A percentile compares a stretch with the other conserved stretches of the same genome.
These are phyloP conservation scores for Phytopythium ostracodes DNA, from an alignment of 352 stramenopile species.

Conservation along the genomic window DNA sequence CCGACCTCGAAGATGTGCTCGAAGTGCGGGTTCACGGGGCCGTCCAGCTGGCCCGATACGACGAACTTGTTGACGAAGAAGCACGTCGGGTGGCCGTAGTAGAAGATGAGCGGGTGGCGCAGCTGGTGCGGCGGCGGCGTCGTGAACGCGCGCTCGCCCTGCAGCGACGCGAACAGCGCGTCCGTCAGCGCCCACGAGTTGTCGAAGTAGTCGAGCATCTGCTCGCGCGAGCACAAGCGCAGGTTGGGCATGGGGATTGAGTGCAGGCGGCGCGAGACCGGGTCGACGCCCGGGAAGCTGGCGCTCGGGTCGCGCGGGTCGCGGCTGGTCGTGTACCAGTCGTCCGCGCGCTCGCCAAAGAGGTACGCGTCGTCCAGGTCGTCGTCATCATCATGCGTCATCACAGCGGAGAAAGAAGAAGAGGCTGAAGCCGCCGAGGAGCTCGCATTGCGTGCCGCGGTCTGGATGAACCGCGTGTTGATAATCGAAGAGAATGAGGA, in stretches of 20 bases:
- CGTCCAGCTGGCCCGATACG: conserved; percentile 85
- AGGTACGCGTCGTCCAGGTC: conserved; percentile 51
- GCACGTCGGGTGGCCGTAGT: conserved; percentile 95
- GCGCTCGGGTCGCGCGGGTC: conserved; percentile 41
- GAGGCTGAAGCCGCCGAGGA: background rate
- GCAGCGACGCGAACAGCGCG: conserved; percentile 90
- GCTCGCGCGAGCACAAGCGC: conserved; percentile 65
- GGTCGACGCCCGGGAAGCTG: conserved; percentile 51
- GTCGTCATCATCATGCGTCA: conserved; percentile 23
- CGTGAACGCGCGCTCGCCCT: conserved; percentile 89
- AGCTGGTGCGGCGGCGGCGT: conserved; percentile 90
- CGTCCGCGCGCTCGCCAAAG: conserved; percentile 50
- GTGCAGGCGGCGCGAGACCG: conserved; percentile 33
- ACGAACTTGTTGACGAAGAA: conserved; percentile 98
- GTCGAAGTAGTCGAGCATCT: conserved; percentile 94
- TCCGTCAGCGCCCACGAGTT: conserved; percentile 95
- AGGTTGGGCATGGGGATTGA: conserved; percentile 86
- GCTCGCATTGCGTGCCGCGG: conserved; percentile 12
- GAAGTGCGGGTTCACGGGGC: conserved; percentile 91
- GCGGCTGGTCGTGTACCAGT: conserved; percentile 74
- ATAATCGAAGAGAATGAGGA: background rate
- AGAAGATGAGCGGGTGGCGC: conserved; percentile 97
- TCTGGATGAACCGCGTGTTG: conserved; percentile 5
- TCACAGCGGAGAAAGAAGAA: conserved; percentile 17
- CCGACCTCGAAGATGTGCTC: conserved; percentile 96